Evolutionary conservation across 257 asterid genomes (phyloP), one percentile per base, ranked within the genome.

Genomic region (Eustoma russellianum): DNA sequence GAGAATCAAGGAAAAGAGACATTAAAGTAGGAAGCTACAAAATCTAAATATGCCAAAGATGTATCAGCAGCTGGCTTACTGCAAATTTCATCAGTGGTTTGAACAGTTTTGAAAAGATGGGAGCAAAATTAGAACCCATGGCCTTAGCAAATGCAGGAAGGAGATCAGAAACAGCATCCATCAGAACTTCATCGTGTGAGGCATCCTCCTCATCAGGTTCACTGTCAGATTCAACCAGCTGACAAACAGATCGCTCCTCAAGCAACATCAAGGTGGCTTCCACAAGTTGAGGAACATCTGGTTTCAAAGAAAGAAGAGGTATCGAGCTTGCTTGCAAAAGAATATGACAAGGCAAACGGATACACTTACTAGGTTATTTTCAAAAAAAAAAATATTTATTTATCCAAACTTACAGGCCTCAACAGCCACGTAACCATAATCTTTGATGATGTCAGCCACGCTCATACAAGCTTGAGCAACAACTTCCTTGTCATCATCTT

Each of bases 111-210:
- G 86, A 62, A 60, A 92, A 85, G 24, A 85, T 71, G 28, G 97
- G 86, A 57, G 97, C 88, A 74, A 92, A 92, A 41, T 88, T 89
- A 63, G 81, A 33, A 56, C 99, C 95, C 95, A 92, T 67, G 28
- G 78, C 93, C 81, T 78, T 88, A 28, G 99, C 94, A 70, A 81
- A 81, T 63, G 97, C 99, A 57, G 97, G 99, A 70, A 92, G 97
- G 59, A 92, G 86, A 55, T 92, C 99, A 18, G 95, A 88, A 73
- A 92, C 97, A 55, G 99, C 97, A 77, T 92, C 99, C 99, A 88
- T 92, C 55, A 92, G 99, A 67, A 92, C 94, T 76, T 92, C 99
- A 63, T 88, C 99, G 56, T 88, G 99, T 68, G 74, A 86, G 7
- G 84, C 52, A 62, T 88, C 95, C 46, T 92, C 97, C 55, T 84